phyloP scores from a whole-genome alignment of 306 rosid species.

The Cercis canadensis region DNA sequence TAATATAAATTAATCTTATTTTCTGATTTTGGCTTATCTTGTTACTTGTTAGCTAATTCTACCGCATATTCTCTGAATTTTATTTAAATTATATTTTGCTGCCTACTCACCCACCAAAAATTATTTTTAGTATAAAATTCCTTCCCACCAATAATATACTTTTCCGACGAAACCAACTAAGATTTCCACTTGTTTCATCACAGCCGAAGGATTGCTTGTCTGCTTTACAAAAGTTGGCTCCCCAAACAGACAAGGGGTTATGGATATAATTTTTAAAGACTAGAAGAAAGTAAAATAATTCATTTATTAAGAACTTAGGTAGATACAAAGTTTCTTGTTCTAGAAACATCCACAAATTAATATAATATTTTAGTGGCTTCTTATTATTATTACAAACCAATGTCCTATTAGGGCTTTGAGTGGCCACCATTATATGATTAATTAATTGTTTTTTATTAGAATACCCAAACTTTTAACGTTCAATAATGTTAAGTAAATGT shows the following conservation, averaged over 20 bases:
- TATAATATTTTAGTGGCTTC: conserved; percentile 34
- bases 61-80: conserved; percentile 11
- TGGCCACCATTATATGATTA: conserved; percentile 26
- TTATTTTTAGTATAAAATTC: conserved; percentile 26
- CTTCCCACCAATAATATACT: conserved; percentile 35
- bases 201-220: conserved; percentile 38
- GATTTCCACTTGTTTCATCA: conserved; percentile 66
- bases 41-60: not conserved
- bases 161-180: conserved; percentile 59
- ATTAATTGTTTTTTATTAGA: conserved; percentile 1
- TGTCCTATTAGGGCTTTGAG: not conserved
- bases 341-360: conserved; percentile 38
- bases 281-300: conserved; percentile 26
- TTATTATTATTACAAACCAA: conserved; percentile 23
- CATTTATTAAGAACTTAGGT: conserved; percentile 23
- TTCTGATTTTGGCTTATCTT: conserved; percentile 17
- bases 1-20: not conserved
- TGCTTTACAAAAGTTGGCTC: conserved; percentile 49
- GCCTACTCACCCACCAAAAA: conserved; percentile 57
- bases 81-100: not conserved
- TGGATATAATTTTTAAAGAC: conserved; percentile 32
- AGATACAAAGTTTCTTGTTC: conserved; percentile 40
- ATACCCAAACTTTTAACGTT: conserved; percentile 16
- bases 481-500: conserved; percentile 8
- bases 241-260: conserved; percentile 34